Evolutionary conservation across 164 flowering plant species (phyloP).

Genomic region (Akebia trifoliata): DNA sequence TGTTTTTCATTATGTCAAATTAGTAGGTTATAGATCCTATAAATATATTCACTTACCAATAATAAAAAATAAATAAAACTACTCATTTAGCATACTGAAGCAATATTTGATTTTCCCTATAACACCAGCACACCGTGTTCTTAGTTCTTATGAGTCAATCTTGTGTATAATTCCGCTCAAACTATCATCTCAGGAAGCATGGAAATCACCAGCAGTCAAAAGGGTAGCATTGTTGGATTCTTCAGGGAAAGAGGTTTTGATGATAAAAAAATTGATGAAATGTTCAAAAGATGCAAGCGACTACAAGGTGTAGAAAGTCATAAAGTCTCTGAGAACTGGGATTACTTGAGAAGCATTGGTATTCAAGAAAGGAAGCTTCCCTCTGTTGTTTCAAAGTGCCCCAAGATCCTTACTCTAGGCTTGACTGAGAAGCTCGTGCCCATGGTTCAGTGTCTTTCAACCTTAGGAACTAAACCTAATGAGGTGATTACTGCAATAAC

Average conservation of each 20-base stretch:
- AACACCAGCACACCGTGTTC: no score
- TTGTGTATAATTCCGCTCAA: background rate
- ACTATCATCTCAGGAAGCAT: conserved; percentile 24
- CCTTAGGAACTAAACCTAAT: conserved; percentile 61
- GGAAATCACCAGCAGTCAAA: conserved; percentile 38
- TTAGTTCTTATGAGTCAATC: no score
- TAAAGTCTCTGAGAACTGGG: conserved; percentile 77
- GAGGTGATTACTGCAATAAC: conserved; percentile 71
- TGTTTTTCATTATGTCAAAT: no score
- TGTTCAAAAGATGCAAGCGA: conserved; percentile 79
- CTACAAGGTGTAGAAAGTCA: conserved; percentile 48
- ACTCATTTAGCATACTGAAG: no score
- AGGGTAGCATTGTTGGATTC: conserved; percentile 61
- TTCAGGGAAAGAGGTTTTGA: conserved; percentile 80
- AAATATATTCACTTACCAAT: no score
- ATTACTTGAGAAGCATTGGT: conserved; percentile 70
- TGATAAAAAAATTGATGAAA: conserved; percentile 49
- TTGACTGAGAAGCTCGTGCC: conserved; percentile 79
- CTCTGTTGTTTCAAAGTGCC: conserved; percentile 65
- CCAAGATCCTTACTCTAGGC: conserved; percentile 68
- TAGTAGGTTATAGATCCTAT: no score
- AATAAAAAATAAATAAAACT: no score
- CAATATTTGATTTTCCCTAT: no score
- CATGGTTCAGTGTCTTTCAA: conserved; percentile 70
- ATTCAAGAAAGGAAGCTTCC: conserved; percentile 83